These are phyloP conservation scores for Penicillium ucsense DNA, from an alignment of 495 filamentous ascomycete species.

Conservation along the genomic window DNA sequence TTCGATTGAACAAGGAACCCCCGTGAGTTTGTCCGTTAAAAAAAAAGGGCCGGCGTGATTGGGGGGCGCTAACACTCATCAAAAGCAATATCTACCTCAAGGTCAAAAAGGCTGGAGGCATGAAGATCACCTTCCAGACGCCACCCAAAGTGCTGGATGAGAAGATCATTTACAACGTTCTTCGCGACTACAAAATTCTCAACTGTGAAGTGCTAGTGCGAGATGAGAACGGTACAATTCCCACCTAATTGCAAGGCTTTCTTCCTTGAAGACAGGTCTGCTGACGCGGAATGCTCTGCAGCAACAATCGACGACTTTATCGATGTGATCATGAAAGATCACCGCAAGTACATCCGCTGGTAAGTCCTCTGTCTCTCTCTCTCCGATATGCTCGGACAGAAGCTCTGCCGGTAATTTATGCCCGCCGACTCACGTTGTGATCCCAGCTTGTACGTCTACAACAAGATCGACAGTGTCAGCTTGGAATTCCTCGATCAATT, in stretches of 20 bases:
- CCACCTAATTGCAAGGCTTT: background rate
- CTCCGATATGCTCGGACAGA: background rate
- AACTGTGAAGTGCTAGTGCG: slow-evolving; percentile 95
- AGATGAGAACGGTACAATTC: slow-evolving; percentile 66
- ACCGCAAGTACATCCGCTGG: slow-evolving; percentile 93
- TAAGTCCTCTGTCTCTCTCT: slow-evolving; percentile 13
- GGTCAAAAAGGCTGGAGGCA: slow-evolving; percentile 88
- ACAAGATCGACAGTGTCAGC: slow-evolving; percentile 97
- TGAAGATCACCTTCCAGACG: slow-evolving; percentile 94
- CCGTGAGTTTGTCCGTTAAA: slow-evolving; percentile 46
- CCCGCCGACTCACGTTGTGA: background rate
- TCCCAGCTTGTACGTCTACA: slow-evolving; percentile 90
- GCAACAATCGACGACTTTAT: slow-evolving; percentile 98
- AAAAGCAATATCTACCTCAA: slow-evolving; percentile 96
- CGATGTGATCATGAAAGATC: slow-evolving; percentile 98
- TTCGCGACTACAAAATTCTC: slow-evolving; percentile 96
- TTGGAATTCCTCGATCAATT: slow-evolving; percentile 88
- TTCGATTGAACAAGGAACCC: slow-evolving; percentile 83
- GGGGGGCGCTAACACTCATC: background rate
- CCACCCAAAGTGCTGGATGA: slow-evolving; percentile 88
- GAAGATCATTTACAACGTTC: slow-evolving; percentile 93
- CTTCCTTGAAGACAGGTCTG: background rate
- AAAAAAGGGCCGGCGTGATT: too few species aligned
- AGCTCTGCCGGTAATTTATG: background rate
- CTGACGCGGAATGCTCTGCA: slow-evolving; percentile 14